A percentile compares a stretch with the other conserved stretches of the same genome.
Evolutionary conservation across 1,139 yeast species (phyloP).

Genomic region (Pichia sp.): DNA sequence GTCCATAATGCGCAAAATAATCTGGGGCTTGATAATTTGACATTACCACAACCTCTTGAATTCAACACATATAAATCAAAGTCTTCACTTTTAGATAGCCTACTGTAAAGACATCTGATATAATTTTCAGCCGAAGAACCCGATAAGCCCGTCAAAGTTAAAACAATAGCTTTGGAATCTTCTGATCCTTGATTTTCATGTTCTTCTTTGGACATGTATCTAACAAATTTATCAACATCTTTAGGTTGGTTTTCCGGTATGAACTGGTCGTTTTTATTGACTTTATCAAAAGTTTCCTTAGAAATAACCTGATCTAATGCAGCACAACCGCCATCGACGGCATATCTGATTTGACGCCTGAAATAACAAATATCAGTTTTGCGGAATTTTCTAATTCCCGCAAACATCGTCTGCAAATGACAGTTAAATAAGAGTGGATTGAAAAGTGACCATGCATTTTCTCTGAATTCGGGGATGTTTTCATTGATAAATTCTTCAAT

Average conservation of each 20-base stretch:
- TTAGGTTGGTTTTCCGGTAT: constrained; percentile 61
- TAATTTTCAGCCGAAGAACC: constrained; percentile 92
- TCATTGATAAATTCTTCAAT: constrained; percentile 11
- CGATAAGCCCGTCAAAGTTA: constrained; percentile 76
- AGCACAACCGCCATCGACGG: constrained; percentile 63
- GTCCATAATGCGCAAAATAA: constrained; percentile 72
- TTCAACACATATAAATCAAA: constrained; percentile 73
- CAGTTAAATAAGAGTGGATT: constrained; percentile 68
- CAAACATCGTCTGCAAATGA: constrained; percentile 66
- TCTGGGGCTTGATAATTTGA: constrained; percentile 66
- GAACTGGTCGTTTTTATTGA: constrained; percentile 24
- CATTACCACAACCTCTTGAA: constrained; percentile 81
- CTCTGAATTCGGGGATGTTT: constrained; percentile 35
- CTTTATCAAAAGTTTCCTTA: constrained; percentile 33
- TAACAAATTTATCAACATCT: constrained; percentile 54
- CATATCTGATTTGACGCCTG: constrained; percentile 62
- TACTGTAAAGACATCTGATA: constrained; percentile 53
- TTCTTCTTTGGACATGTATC: constrained; percentile 54
- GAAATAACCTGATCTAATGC: constrained; percentile 71
- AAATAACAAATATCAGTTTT: constrained; percentile 54
- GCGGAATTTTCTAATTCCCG: constrained; percentile 50
- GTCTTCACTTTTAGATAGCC: constrained; percentile 23
- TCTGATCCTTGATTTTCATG: constrained; percentile 24
- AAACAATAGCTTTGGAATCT: constrained; percentile 49
- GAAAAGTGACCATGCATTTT: constrained; percentile 43